A percentile compares a stretch with the other conserved stretches of the same genome.
Evolutionary conservation across 2,329 filamentous ascomycete species (phyloP).

Genomic region (Madurella fahalii): DNA sequence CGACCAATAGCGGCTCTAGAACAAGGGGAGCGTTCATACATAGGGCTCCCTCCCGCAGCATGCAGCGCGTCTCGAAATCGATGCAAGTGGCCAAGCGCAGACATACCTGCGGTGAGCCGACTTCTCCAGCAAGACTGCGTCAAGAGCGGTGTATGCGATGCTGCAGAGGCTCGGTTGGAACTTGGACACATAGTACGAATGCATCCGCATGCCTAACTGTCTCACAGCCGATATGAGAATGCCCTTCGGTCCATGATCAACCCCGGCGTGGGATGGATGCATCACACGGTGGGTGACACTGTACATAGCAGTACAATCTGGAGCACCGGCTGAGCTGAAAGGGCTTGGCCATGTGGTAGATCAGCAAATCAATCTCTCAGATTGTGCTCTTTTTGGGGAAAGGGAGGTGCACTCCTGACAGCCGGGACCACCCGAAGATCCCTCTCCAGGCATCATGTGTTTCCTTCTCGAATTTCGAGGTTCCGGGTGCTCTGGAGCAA

Average conservation of each 20-base stretch:
- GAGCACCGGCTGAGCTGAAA: slow-evolving; percentile 8
- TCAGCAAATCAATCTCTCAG: slow-evolving; percentile 20
- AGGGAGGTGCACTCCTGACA: neutral
- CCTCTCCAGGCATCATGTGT: slow-evolving; percentile 2
- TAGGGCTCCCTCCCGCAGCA: slow-evolving; percentile 2
- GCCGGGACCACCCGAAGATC: slow-evolving; percentile 14
- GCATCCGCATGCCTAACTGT: too few species aligned
- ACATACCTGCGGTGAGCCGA: too few species aligned
- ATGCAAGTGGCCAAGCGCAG: neutral
- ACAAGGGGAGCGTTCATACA: slow-evolving; percentile 2
- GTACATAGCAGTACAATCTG: slow-evolving; percentile 9
- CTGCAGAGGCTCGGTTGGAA: too few species aligned
- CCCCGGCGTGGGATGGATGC: too few species aligned
- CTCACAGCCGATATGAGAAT: too few species aligned
- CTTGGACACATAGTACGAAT: too few species aligned
- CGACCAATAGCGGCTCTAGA: slow-evolving; percentile 17
- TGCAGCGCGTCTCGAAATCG: slow-evolving; percentile 2
- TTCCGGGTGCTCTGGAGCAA: too few species aligned
- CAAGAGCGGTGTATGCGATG: too few species aligned
- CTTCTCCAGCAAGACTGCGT: too few species aligned
- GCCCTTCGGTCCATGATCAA: too few species aligned
- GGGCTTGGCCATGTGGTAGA: slow-evolving; percentile 22
- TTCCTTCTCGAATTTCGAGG: too few species aligned
- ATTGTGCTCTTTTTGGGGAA: neutral
- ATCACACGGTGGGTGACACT: slow-evolving; percentile 1